A percentile compares a stretch with the other conserved stretches of the same genome.
phyloP scores from a whole-genome alignment of 208 protist species.

The Wallacemonas collosoma region DNA sequence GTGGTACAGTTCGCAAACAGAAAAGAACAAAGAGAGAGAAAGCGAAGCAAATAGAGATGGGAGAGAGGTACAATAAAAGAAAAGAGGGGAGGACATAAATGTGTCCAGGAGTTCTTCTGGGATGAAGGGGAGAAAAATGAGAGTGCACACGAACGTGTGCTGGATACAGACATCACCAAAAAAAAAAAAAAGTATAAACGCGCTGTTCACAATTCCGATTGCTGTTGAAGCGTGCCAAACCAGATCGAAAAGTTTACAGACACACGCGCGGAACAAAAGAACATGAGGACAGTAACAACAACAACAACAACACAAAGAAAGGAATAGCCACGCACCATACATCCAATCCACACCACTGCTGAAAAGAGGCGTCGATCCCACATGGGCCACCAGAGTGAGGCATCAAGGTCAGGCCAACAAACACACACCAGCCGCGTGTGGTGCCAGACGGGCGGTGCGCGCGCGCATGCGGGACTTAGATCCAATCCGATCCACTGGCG shows the following conservation, averaged over 20 bases:
- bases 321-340: background rate
- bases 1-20: background rate
- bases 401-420: background rate
- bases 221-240: background rate
- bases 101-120: background rate
- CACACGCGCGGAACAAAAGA: background rate
- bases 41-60: slow-evolving; percentile 15
- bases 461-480: slow-evolving; percentile 27
- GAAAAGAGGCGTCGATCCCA: no score
- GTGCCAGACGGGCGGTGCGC: no score
- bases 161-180: slow-evolving; percentile 17
- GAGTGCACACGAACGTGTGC: slow-evolving; percentile 7
- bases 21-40: slow-evolving; percentile 15
- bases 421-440: background rate
- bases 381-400: no score
- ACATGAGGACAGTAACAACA: slow-evolving; percentile 14
- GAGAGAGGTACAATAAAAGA: background rate
- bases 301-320: slow-evolving; percentile 12
- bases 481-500: slow-evolving; percentile 73
- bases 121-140: slow-evolving; percentile 6
- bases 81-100: background rate
- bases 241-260: background rate
- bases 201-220: background rate
- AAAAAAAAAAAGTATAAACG: slow-evolving; percentile 8
- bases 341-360: background rate